Evolutionary conservation across 202 grass and related monocot genomes (phyloP).

Genomic region (Carex arenaria): DNA sequence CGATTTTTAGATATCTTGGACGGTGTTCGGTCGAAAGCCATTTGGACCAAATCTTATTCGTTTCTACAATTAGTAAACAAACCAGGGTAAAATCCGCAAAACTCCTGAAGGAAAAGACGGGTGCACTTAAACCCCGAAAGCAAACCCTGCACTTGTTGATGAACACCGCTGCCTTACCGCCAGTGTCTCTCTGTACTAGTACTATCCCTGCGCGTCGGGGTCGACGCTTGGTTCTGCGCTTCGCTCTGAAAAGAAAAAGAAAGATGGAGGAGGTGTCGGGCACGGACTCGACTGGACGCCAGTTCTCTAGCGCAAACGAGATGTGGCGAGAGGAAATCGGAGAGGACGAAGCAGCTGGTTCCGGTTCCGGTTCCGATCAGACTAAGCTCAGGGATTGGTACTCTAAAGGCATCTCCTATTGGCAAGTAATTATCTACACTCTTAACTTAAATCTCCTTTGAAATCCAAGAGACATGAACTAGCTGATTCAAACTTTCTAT

Average conservation of each 20-base stretch:
- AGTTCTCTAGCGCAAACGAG: constrained; percentile 67
- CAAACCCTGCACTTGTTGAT: background rate
- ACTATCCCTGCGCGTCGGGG: background rate
- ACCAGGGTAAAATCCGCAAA: background rate
- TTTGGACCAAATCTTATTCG: too few relatives aligned
- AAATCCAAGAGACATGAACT: background rate
- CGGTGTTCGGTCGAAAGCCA: too few relatives aligned
- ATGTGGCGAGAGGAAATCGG: constrained; percentile 91
- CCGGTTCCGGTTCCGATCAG: background rate
- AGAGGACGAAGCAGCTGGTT: constrained; percentile 14
- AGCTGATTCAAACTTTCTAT: background rate
- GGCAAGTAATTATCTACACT: constrained; percentile 54
- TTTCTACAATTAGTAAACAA: background rate
- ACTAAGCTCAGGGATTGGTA: constrained; percentile 74
- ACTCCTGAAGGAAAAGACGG: background rate
- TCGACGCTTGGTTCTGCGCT: constrained; percentile 21
- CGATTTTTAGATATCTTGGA: too few relatives aligned
- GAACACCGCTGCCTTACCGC: constrained; percentile 1
- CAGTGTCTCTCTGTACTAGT: background rate
- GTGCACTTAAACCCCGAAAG: background rate
- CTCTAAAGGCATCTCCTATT: constrained; percentile 91
- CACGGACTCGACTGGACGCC: constrained; percentile 58
- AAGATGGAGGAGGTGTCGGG: constrained; percentile 44
- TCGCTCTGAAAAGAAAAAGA: constrained; percentile 18
- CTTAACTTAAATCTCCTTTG: background rate